Evolutionary conservation across 2,329 filamentous ascomycete species (phyloP).

Genomic region (Nothomitra cinnamomea): DNA sequence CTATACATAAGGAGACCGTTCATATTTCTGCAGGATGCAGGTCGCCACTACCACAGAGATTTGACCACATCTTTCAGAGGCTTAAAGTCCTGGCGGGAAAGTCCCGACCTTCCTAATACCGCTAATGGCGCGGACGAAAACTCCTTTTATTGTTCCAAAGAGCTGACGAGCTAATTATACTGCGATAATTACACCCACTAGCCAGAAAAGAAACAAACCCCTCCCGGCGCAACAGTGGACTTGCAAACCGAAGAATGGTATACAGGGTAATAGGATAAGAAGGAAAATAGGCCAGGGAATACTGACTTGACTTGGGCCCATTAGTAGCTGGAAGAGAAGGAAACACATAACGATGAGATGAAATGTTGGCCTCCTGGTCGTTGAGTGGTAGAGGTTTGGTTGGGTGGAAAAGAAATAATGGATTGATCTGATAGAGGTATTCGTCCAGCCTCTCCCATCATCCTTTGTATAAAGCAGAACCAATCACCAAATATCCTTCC

Average conservation of each 20-base stretch:
- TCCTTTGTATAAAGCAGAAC: too few species aligned
- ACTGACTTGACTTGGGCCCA: background rate
- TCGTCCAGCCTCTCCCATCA: too few species aligned
- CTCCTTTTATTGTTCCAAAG: background rate
- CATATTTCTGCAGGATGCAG: too few species aligned
- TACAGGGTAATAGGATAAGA: background rate
- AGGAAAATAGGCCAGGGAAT: background rate
- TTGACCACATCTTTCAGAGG: background rate
- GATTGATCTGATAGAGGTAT: too few species aligned
- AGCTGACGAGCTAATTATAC: background rate
- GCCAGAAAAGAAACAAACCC: background rate
- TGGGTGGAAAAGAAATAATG: too few species aligned
- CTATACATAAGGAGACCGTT: too few species aligned
- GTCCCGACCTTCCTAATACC: background rate
- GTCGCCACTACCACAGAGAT: background rate
- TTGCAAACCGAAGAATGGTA: slow-evolving; percentile 1
- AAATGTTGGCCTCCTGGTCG: too few species aligned
- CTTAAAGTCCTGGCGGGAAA: background rate
- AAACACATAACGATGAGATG: too few species aligned
- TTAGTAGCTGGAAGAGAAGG: background rate
- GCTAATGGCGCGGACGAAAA: background rate
- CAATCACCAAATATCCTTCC: too few species aligned
- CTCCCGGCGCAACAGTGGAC: background rate
- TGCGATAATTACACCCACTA: too few species aligned
- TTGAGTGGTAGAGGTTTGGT: too few species aligned